Conservation (phyloP, 306 rosid genomes). For the Abrus pulchellus region DNA sequence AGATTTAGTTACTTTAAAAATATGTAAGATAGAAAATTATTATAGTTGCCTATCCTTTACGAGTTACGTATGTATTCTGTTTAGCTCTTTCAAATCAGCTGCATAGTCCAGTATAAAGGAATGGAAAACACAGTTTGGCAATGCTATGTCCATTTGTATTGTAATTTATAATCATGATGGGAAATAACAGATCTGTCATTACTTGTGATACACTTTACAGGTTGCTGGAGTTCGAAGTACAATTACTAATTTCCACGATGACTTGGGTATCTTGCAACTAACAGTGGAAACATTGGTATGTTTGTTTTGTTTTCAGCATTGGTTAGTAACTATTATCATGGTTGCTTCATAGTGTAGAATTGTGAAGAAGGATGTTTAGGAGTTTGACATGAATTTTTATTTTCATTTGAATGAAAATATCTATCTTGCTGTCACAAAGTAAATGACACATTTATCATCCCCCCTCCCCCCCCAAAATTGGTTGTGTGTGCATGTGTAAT, state of each 20-base stretch:
- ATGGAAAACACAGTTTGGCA: slow-evolving; percentile 15
- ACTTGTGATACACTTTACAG: slow-evolving; percentile 61
- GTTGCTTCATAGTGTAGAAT: slow-evolving; percentile 11
- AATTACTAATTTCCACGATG: slow-evolving; percentile 63
- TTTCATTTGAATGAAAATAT: slow-evolving; percentile 13
- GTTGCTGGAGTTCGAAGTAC: slow-evolving; percentile 76
- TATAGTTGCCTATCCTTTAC: slow-evolving; percentile 9
- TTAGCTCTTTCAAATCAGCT: slow-evolving; percentile 32
- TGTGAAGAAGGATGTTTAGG: slow-evolving; percentile 33
- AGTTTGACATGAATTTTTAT: slow-evolving; percentile 26
- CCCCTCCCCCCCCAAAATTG: background rate
- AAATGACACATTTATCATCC: background rate
- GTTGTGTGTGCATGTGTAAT: background rate
- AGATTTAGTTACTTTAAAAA: background rate
- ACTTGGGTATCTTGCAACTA: slow-evolving; percentile 65
- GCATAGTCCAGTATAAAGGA: slow-evolving; percentile 37
- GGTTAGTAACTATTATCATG: slow-evolving; percentile 19
- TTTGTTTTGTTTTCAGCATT: slow-evolving; percentile 42
- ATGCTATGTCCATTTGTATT: slow-evolving; percentile 10
- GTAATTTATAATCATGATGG: slow-evolving; percentile 24
- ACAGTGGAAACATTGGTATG: slow-evolving; percentile 83
- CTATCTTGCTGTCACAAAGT: slow-evolving; percentile 20
- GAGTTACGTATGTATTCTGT: slow-evolving; percentile 5
- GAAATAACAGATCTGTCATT: slow-evolving; percentile 20
- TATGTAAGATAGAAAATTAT: background rate